phyloP scores from a whole-genome alignment of 257 asterid genomes.

The Cynanchum wilfordii region DNA sequence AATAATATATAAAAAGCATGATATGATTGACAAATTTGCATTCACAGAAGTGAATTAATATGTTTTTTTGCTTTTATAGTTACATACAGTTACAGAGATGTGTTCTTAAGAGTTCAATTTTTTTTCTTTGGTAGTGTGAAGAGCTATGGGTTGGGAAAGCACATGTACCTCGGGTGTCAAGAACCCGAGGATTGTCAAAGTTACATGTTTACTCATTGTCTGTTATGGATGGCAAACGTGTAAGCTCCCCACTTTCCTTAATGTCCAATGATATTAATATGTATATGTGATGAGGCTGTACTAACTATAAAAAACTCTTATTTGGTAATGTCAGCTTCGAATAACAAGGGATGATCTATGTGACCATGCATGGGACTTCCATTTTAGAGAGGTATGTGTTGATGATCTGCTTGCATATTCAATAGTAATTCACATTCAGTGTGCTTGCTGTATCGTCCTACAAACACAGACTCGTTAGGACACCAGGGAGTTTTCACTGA shows the following conservation, averaged over 20 bases:
- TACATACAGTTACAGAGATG: not conserved
- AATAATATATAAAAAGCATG: too few relatives aligned
- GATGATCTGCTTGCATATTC: not conserved
- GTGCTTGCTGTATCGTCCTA: too few relatives aligned
- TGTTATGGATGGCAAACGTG: constrained; percentile 63
- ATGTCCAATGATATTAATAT: too few relatives aligned
- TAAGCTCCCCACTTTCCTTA: constrained; percentile 23
- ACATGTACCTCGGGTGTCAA: constrained; percentile 69
- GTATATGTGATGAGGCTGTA: too few relatives aligned
- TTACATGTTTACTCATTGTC: constrained; percentile 57
- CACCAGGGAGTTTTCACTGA: too few relatives aligned
- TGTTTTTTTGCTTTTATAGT: not conserved
- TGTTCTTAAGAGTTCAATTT: not conserved
- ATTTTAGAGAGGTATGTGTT: constrained; percentile 53
- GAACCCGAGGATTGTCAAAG: constrained; percentile 46
- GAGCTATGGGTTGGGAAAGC: constrained; percentile 78
- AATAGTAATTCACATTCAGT: not conserved
- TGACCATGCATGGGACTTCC: constrained; percentile 76
- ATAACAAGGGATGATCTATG: constrained; percentile 62
- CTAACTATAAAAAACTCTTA: not conserved
- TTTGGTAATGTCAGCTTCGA: constrained; percentile 48
- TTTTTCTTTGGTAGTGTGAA: constrained; percentile 42
- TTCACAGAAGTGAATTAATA: not conserved
- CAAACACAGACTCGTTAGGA: too few relatives aligned
- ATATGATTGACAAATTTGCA: not conserved